Percentiles rank a stretch among this genome's conserved stretches.
These are phyloP conservation scores for Xylaria sp. DNA, from an alignment of 2,329 filamentous ascomycete genomes.

Conservation along the genomic window DNA sequence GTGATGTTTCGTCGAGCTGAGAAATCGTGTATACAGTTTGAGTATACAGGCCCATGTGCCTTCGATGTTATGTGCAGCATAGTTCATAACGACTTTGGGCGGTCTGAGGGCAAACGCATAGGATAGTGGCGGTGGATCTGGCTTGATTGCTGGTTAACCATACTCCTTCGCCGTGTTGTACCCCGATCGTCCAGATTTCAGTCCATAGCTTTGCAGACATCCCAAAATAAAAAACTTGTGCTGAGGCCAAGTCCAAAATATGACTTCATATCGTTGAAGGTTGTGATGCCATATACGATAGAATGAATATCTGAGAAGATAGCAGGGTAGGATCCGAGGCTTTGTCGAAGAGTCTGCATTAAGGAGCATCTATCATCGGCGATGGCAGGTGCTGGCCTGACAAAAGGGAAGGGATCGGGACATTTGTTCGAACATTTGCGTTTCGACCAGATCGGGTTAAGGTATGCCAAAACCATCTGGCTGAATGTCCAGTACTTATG, in stretches of 20 bases:
- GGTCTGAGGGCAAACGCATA: slow-evolving; percentile 39
- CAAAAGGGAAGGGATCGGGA: background rate
- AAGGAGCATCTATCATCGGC: background rate
- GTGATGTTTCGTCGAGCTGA: slow-evolving; percentile 22
- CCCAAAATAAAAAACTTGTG: slow-evolving; percentile 14
- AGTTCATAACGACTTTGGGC: slow-evolving; percentile 32
- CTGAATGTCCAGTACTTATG: background rate
- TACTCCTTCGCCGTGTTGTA: slow-evolving; percentile 42
- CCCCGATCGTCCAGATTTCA: slow-evolving; percentile 36
- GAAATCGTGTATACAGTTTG: slow-evolving; percentile 26
- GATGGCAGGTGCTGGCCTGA: background rate
- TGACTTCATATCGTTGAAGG: background rate
- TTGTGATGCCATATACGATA: background rate
- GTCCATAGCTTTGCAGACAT: slow-evolving; percentile 34
- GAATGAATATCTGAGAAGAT: background rate
- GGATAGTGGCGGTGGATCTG: slow-evolving; percentile 43
- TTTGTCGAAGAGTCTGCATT: no score
- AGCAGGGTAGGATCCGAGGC: background rate
- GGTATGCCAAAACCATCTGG: background rate
- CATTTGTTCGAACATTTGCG: background rate
- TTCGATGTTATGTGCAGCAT: slow-evolving; percentile 25
- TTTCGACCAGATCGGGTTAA: background rate
- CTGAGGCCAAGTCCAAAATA: background rate
- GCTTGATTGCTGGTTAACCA: slow-evolving; percentile 40
- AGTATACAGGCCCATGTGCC: slow-evolving; percentile 25